phyloP scores from a whole-genome alignment of 257 asterid species.

The Nicotiana noctiflora region DNA sequence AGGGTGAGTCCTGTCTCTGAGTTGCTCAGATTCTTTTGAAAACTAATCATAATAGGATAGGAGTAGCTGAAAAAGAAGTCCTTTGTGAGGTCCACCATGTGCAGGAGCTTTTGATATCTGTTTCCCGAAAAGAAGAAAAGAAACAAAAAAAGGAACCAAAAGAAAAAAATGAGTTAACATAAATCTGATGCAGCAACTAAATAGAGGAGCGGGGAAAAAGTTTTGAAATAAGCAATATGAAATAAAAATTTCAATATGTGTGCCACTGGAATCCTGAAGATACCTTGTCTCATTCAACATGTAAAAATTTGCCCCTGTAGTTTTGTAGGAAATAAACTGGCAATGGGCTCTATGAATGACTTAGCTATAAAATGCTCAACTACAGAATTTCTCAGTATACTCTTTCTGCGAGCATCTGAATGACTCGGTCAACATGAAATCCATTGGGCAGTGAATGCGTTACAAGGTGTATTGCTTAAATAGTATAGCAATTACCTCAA shows the following conservation, averaged over 20 bases:
- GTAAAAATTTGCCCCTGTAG: slow-evolving; percentile 55
- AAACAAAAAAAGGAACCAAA: slow-evolving; percentile 14
- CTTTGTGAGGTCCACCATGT: slow-evolving; percentile 83
- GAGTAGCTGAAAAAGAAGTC: slow-evolving; percentile 98
- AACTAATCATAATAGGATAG: slow-evolving; percentile 79
- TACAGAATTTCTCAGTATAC: not conserved
- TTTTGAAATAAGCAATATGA: slow-evolving; percentile 17
- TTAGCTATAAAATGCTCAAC: slow-evolving; percentile 28
- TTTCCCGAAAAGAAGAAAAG: slow-evolving; percentile 29
- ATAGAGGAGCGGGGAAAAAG: not conserved
- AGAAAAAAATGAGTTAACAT: slow-evolving; percentile 26
- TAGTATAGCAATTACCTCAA: slow-evolving; percentile 28
- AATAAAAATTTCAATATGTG: slow-evolving; percentile 15
- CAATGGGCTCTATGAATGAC: slow-evolving; percentile 36
- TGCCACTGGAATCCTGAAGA: slow-evolving; percentile 46
- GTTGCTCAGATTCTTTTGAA: slow-evolving; percentile 77
- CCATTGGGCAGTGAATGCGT: not conserved
- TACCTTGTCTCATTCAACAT: slow-evolving; percentile 70
- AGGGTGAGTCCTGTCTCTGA: slow-evolving; percentile 42
- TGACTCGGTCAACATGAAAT: not conserved
- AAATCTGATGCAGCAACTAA: not conserved
- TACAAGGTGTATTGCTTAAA: not conserved
- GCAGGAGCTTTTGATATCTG: slow-evolving; percentile 92
- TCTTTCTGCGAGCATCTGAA: not conserved
- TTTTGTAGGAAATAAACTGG: slow-evolving; percentile 41